Evolutionary conservation across 257 asterid genomes (phyloP).

Genomic region (Solanum dulcamara): DNA sequence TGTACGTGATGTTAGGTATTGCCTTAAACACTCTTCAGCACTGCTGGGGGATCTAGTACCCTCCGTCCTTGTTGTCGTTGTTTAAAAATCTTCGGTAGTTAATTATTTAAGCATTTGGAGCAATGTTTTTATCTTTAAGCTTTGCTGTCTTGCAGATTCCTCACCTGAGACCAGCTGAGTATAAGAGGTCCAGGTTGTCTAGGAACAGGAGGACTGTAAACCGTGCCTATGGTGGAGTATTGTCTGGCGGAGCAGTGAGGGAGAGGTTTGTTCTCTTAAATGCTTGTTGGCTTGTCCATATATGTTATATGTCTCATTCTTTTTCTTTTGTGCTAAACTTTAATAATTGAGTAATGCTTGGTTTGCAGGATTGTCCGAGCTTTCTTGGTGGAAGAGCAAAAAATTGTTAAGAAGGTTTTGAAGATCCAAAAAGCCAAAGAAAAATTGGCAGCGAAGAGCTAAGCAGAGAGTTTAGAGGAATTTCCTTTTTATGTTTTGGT

Average conservation of each 20-base stretch:
- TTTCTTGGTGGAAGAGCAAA: constrained; percentile 36
- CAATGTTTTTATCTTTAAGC: not conserved
- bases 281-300: not conserved
- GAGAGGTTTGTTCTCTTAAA: constrained; percentile 11
- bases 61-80: not conserved
- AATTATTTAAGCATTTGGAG: not conserved
- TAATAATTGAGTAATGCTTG: not conserved
- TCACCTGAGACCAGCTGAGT: constrained; percentile 31
- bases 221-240: constrained; percentile 30
- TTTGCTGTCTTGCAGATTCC: constrained; percentile 19
- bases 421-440: constrained; percentile 32
- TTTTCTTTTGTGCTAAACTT: not conserved
- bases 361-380: constrained; percentile 28
- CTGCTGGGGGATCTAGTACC: not conserved
- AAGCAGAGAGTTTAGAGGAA: not conserved
- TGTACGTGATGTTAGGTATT: not conserved
- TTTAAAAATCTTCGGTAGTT: not conserved
- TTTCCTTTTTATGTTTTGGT: not conserved
- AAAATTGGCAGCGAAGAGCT: constrained; percentile 13
- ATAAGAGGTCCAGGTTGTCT: constrained; percentile 25
- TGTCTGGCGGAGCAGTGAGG: constrained; percentile 30
- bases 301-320: not conserved
- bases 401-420: constrained; percentile 33
- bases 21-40: too few species aligned
- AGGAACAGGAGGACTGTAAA: constrained; percentile 29